Base-by-base conservation (phyloP, 148 eudicot genomes). In the Selenicereus undatus region DNA sequence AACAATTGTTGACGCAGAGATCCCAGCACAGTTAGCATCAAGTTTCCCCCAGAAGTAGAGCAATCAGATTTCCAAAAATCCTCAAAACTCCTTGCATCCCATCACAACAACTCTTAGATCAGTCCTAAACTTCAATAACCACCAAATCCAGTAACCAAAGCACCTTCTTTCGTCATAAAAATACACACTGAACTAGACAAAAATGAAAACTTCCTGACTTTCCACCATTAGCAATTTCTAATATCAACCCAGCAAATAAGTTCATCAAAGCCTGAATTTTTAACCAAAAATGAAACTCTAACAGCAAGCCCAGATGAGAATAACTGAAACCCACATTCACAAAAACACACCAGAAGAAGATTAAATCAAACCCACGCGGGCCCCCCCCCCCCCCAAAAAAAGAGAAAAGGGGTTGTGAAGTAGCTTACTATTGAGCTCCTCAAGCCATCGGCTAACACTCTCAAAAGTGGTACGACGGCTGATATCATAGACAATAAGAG, bases 401-500 rank as follows among this genome's bases (percentile, higher is more conserved):
- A 51, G 65, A 77, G 29, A 2, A 4, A 43, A 26, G 3, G 29
- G n/a, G 8, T 13, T 22, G 0, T 8, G 1, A 26, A 18, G 82
- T 48, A 48, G 52, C 93, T 60, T 88, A 91, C 97, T 91, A n/a
- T 88, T 86, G 73, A 93, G 94, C 76, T 93, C 97, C 50, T 91
- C 91, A 54, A 93, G 94, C 97, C 97, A 93, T 0, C 94, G 89
- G 29, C 76, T 72, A 69, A 91, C 74, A 79, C 93, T 93, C 0
- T 93, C 97, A 66, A 93, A 93, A 51, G 97, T 91, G 32, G 89
- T 69, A 11, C 82, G 84, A 7, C 97, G 79, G 30, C 75, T 90
- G 51, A 93, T 91, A 74, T 93, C 97, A 82, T 89, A 93, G 71
- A 93, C 97, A 74, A 93, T 50, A 69, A 93, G 97, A 9, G 97